A percentile compares a stretch with the other conserved stretches of the same genome.
phyloP scores from a whole-genome alignment of 495 filamentous ascomycete species.

The Penicillium macrosclerotiorum region DNA sequence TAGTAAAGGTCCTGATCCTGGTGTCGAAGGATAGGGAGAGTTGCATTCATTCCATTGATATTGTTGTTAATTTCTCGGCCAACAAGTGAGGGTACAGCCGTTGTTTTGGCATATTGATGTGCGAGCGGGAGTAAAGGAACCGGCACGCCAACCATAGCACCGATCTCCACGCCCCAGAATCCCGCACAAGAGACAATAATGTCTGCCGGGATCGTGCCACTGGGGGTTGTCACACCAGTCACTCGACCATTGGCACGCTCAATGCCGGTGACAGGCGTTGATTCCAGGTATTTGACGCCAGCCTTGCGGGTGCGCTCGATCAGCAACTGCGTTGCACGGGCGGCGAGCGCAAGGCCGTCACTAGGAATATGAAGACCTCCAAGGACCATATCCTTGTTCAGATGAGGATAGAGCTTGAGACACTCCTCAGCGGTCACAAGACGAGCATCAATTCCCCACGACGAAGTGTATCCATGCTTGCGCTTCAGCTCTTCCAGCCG shows the following conservation, averaged over 20 bases:
- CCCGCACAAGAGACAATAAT: slow-evolving; percentile 52
- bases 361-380: slow-evolving; percentile 50
- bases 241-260: slow-evolving; percentile 30
- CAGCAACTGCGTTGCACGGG: slow-evolving; percentile 47
- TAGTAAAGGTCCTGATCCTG: slow-evolving; percentile 55
- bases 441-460: slow-evolving; percentile 46
- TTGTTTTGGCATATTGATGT: slow-evolving; percentile 54
- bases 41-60: slow-evolving; percentile 40
- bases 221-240: slow-evolving; percentile 43
- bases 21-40: slow-evolving; percentile 47
- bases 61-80: slow-evolving; percentile 28
- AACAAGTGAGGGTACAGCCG: slow-evolving; percentile 30
- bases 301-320: slow-evolving; percentile 45
- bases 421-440: slow-evolving; percentile 45
- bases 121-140: slow-evolving; percentile 50
- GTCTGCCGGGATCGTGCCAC: slow-evolving; percentile 42
- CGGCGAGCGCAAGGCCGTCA: slow-evolving; percentile 50
- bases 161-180: slow-evolving; percentile 54
- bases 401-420: slow-evolving; percentile 37
- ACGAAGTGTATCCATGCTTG: slow-evolving; percentile 47
- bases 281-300: slow-evolving; percentile 45
- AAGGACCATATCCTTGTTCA: slow-evolving; percentile 44
- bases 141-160: slow-evolving; percentile 47
- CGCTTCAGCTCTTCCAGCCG: slow-evolving; percentile 51
- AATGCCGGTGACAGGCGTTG: slow-evolving; percentile 47